These are phyloP conservation scores for Curvularia eragrostidis DNA, from an alignment of 2,329 filamentous ascomycete genomes.

Conservation along the genomic window DNA sequence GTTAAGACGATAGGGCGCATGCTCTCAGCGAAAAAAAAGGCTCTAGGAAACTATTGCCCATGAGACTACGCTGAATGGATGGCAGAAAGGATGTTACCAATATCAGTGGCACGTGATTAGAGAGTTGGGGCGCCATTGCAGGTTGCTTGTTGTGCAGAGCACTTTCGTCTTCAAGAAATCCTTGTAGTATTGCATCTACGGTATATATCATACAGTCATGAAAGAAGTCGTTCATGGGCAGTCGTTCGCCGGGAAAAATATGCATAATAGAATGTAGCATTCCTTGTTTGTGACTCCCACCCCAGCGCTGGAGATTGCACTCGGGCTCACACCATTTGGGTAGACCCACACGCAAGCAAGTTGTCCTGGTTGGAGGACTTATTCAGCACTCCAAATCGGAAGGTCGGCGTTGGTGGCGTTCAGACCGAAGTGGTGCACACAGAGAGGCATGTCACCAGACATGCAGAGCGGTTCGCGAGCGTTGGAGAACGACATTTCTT, in stretches of 20 bases:
- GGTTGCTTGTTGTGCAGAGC: constrained; percentile 1
- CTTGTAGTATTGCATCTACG: constrained; percentile 19
- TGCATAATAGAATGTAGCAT: background rate
- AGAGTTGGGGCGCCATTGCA: background rate
- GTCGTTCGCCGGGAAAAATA: background rate
- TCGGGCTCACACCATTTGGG: background rate
- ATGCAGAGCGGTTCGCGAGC: background rate
- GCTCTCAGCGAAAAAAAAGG: constrained; percentile 30
- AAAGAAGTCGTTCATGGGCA: constrained; percentile 22
- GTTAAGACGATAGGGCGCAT: constrained; percentile 27
- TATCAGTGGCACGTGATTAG: constrained; percentile 18
- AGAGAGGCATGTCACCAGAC: background rate
- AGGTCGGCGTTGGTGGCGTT: constrained; percentile 10
- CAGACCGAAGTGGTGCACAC: too few relatives aligned
- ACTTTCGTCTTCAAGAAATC: constrained; percentile 10
- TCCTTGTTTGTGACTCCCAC: background rate
- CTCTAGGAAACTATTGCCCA: constrained; percentile 30
- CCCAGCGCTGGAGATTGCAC: background rate
- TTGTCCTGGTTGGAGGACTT: constrained; percentile 13
- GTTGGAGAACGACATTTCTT: background rate
- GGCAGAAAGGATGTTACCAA: constrained; percentile 33
- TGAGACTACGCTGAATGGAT: constrained; percentile 28
- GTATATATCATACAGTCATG: constrained; percentile 26
- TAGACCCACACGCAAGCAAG: constrained; percentile 2
- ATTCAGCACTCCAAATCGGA: constrained; percentile 3